phyloP scores from a whole-genome alignment of 768 basidiomycete genomes.

The Suillus ampliporus region DNA sequence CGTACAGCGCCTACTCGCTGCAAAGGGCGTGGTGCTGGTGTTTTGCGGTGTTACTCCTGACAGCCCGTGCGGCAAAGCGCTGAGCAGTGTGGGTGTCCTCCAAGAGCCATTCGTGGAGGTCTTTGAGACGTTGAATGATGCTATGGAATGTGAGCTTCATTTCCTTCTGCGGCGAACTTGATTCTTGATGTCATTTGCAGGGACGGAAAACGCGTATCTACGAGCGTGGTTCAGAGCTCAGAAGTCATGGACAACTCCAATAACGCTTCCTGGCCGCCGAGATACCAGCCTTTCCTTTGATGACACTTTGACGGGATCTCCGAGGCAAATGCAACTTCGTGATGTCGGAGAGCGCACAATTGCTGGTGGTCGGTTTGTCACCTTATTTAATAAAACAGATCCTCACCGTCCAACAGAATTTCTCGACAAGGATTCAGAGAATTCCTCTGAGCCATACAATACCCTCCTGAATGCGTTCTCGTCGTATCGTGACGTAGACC shows the following conservation, averaged over 20 bases:
- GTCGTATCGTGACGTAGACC: constrained; percentile 65
- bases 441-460: constrained; percentile 65
- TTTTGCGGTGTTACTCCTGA: constrained; percentile 81
- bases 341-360: constrained; percentile 78
- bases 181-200: constrained; percentile 37
- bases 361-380: constrained; percentile 51
- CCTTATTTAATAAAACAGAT: not conserved
- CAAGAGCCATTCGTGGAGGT: constrained; percentile 80
- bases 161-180: constrained; percentile 6
- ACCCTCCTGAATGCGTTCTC: constrained; percentile 83
- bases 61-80: constrained; percentile 69
- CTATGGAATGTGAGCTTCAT: constrained; percentile 79
- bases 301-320: constrained; percentile 59
- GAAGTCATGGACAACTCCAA: constrained; percentile 54
- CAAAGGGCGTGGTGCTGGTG: constrained; percentile 81
- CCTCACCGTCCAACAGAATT: constrained; percentile 24
- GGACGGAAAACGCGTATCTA: constrained; percentile 95
- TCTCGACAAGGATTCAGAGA: constrained; percentile 32
- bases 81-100: constrained; percentile 81
- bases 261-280: constrained; percentile 65
- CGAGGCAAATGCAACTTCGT: constrained; percentile 67
- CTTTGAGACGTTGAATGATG: constrained; percentile 84
- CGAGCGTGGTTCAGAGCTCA: constrained; percentile 77
- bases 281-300: constrained; percentile 52
- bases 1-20: constrained; percentile 78